Evolutionary conservation across 768 basidiomycete genomes (phyloP).

Genomic region (Trametes gibbosa): DNA sequence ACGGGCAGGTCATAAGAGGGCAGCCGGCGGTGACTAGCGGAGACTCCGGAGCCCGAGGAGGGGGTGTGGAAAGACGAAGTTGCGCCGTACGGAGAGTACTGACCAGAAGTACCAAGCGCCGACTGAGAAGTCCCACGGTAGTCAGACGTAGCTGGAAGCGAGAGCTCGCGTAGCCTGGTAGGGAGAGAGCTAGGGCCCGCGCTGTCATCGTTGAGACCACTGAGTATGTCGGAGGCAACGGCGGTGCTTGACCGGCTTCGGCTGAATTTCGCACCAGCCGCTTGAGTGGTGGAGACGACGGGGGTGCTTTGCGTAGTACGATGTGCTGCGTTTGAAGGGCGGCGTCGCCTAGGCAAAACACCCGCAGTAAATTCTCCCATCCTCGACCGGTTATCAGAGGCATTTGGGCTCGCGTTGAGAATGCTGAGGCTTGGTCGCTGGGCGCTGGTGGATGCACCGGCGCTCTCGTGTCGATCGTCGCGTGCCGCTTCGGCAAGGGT

Average conservation of each 20-base stretch:
- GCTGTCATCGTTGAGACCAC: not conserved
- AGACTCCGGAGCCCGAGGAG: not conserved
- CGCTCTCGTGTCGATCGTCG: not conserved
- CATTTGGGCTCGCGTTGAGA: not conserved
- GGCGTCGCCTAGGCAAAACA: not conserved
- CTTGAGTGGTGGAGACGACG: not conserved
- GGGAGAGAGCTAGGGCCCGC: not conserved
- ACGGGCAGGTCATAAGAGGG: not conserved
- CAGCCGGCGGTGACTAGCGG: not conserved
- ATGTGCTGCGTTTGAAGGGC: constrained; percentile 1
- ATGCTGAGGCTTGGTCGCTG: not conserved
- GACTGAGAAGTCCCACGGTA: not conserved
- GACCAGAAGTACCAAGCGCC: not conserved
- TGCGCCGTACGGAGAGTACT: not conserved
- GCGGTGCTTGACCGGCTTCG: constrained; percentile 2
- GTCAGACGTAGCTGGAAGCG: not conserved
- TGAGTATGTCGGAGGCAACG: not conserved
- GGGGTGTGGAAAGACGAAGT: not conserved
- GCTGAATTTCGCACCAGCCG: constrained; percentile 1
- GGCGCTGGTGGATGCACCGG: not conserved
- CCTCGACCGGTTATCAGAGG: not conserved
- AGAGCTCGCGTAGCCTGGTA: not conserved
- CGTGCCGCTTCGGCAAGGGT: not conserved
- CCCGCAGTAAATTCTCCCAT: not conserved
- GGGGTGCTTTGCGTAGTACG: not conserved